Evolutionary conservation across 495 filamentous ascomycete genomes (phyloP).

Genomic region (Rusavskia elegans): DNA sequence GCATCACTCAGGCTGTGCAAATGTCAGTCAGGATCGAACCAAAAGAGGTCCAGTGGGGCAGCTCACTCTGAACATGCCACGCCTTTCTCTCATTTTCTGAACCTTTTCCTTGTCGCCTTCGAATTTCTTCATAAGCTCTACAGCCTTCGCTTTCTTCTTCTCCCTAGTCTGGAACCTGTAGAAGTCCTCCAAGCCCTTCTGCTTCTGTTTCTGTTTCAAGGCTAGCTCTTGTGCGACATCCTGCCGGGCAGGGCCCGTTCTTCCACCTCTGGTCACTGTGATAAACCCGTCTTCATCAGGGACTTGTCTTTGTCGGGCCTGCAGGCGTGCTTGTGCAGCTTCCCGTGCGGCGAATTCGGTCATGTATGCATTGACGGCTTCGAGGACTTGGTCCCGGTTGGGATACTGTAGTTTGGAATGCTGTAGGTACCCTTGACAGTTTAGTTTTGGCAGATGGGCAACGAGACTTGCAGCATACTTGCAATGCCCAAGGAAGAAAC

Average conservation of each 20-base stretch:
- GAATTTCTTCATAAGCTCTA: slow-evolving; percentile 41
- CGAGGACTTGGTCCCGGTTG: slow-evolving; percentile 40
- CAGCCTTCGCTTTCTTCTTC: slow-evolving; percentile 68
- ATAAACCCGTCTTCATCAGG: slow-evolving; percentile 94
- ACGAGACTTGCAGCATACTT: slow-evolving; percentile 17
- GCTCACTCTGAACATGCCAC: slow-evolving; percentile 33
- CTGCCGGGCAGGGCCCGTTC: slow-evolving; percentile 53
- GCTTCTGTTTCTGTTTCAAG: slow-evolving; percentile 58
- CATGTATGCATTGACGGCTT: slow-evolving; percentile 70
- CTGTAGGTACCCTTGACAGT: slow-evolving; percentile 35
- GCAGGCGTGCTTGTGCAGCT: slow-evolving; percentile 44
- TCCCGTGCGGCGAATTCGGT: slow-evolving; percentile 49
- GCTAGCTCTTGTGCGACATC: slow-evolving; percentile 59
- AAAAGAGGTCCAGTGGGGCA: not conserved
- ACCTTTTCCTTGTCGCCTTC: slow-evolving; percentile 39
- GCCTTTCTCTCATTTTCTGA: slow-evolving; percentile 32
- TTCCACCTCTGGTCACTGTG: slow-evolving; percentile 65
- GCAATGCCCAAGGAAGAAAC: slow-evolving; percentile 40
- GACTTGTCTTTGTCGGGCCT: slow-evolving; percentile 47
- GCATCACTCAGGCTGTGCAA: not conserved
- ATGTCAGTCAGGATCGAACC: not conserved
- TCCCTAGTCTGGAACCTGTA: slow-evolving; percentile 90
- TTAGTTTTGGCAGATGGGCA: slow-evolving; percentile 2
- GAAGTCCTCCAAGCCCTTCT: slow-evolving; percentile 56
- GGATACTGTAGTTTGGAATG: slow-evolving; percentile 57